phyloP scores from a whole-genome alignment of 2,329 filamentous ascomycete species.

The Herpotrichia juniperi region DNA sequence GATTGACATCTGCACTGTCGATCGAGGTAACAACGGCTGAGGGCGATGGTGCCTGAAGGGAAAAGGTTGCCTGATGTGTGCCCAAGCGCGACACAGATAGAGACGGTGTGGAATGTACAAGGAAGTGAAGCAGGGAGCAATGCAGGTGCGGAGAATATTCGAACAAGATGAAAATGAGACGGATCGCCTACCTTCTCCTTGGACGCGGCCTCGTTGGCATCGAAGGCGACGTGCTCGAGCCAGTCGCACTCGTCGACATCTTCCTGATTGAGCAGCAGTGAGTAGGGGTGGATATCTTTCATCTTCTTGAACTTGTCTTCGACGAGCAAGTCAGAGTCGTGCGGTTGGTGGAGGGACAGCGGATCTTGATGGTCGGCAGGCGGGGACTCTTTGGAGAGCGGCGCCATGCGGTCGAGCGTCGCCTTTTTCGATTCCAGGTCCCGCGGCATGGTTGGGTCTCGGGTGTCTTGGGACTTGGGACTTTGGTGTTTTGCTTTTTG shows the following conservation, averaged over 20 bases:
- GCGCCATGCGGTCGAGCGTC: constrained; percentile 44
- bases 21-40: not conserved
- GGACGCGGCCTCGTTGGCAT: constrained; percentile 62
- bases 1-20: not conserved
- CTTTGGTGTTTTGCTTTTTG: no score
- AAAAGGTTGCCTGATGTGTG: constrained; percentile 17
- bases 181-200: constrained; percentile 63
- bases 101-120: constrained; percentile 1
- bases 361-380: constrained; percentile 14
- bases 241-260: constrained; percentile 68
- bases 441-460: constrained; percentile 47
- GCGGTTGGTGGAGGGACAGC: constrained; percentile 28
- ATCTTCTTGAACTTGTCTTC: constrained; percentile 38
- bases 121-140: constrained; percentile 4
- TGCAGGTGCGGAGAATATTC: constrained; percentile 9
- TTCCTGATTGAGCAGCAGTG: constrained; percentile 72
- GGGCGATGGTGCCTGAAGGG: not conserved
- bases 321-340: constrained; percentile 24
- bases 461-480: constrained; percentile 9
- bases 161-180: not conserved
- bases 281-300: constrained; percentile 72
- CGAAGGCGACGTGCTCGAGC: constrained; percentile 65
- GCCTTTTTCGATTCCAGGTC: constrained; percentile 47
- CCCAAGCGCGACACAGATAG: constrained; percentile 19
- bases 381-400: constrained; percentile 41